These are phyloP conservation scores for Euphrasia arctica DNA, from an alignment of 305 asterid genomes.

Conservation along the genomic window DNA sequence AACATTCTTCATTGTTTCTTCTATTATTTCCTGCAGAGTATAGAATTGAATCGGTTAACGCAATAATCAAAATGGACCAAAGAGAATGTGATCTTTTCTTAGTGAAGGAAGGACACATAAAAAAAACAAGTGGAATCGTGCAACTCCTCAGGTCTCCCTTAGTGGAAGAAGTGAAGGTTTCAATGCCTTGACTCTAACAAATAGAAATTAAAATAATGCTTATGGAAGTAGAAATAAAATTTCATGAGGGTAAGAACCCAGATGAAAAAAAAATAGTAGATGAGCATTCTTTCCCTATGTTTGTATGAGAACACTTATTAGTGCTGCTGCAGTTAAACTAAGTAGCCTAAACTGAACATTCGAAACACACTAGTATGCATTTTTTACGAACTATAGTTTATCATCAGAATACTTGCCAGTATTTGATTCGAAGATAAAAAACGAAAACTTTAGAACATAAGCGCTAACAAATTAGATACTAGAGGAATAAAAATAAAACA, in stretches of 20 bases:
- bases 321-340: conserved; percentile 4
- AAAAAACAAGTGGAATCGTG: conserved; percentile 1
- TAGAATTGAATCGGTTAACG: conserved; percentile 14
- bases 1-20: conserved; percentile 68
- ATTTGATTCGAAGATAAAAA: conserved; percentile 4
- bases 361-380: conserved; percentile 1
- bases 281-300: conserved; percentile 9
- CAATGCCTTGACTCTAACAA: background rate
- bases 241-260: conserved; percentile 16
- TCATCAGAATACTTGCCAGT: conserved; percentile 8
- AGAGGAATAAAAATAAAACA: conserved; percentile 1
- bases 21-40: conserved; percentile 52
- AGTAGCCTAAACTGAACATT: conserved; percentile 4
- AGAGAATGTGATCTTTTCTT: background rate
- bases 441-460: conserved; percentile 1
- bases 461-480: background rate
- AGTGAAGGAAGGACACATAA: conserved; percentile 16
- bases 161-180: conserved; percentile 11
- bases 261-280: conserved; percentile 9
- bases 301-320: background rate
- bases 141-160: conserved; percentile 22
- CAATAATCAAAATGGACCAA: conserved; percentile 6
- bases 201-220: conserved; percentile 14
- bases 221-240: conserved; percentile 11
- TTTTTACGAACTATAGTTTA: background rate